Percentiles rank a stretch among this genome's conserved stretches.
phyloP scores from a whole-genome alignment of 2,329 filamentous ascomycete genomes.

The Claviceps pusilla region DNA sequence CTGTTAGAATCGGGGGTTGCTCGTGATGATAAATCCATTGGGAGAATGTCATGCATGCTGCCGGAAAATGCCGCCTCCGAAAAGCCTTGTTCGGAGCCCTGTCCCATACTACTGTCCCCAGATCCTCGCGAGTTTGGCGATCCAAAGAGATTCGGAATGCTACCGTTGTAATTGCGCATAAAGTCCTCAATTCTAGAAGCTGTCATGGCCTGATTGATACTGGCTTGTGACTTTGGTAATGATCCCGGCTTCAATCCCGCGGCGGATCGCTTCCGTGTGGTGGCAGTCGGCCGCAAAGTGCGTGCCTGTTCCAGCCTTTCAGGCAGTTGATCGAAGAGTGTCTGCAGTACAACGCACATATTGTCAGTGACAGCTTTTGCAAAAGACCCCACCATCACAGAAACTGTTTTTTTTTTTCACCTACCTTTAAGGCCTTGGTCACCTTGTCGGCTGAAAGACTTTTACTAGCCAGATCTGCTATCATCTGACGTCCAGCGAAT shows the following conservation, averaged over 20 bases:
- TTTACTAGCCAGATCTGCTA: constrained; percentile 62
- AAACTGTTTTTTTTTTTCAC: constrained; percentile 15
- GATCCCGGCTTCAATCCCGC: constrained; percentile 24
- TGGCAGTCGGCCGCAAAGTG: constrained; percentile 17
- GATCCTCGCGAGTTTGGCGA: constrained; percentile 16
- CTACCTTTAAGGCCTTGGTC: constrained; percentile 59
- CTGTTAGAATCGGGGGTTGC: constrained; percentile 29
- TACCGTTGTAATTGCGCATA: constrained; percentile 15
- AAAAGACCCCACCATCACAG: neutral
- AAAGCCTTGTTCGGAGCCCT: constrained; percentile 17
- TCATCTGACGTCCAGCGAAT: constrained; percentile 65
- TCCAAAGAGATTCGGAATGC: constrained; percentile 11
- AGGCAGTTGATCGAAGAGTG: constrained; percentile 71
- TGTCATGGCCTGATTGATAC: constrained; percentile 17
- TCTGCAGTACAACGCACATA: constrained; percentile 27
- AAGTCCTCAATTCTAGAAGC: constrained; percentile 21
- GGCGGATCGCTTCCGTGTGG: constrained; percentile 42
- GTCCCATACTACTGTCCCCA: constrained; percentile 18
- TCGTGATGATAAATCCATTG: constrained; percentile 29
- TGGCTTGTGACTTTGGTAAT: constrained; percentile 15
- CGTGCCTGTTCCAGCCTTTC: constrained; percentile 46
- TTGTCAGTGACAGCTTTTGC: constrained; percentile 2
- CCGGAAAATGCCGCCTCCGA: constrained; percentile 22
- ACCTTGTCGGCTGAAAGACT: constrained; percentile 85
- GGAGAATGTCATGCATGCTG: constrained; percentile 29